Percentiles rank a stretch among this genome's conserved stretches.
Conservation (phyloP, 768 basidiomycete genomes). For the Lactarius evosmus region DNA sequence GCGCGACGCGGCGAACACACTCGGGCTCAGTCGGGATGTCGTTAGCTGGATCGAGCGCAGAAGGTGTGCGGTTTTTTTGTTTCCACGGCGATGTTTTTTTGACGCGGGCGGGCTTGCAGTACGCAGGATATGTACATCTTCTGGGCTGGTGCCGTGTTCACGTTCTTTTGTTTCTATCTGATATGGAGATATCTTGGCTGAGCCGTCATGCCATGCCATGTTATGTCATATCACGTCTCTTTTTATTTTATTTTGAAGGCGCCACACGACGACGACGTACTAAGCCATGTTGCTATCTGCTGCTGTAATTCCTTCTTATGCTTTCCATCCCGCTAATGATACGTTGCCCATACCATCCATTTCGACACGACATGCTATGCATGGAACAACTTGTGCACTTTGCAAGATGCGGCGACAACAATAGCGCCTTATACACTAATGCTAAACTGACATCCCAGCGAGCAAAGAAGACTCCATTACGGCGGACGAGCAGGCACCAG, state of each 20-base stretch:
- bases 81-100: not conserved
- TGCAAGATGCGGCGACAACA: too few relatives aligned
- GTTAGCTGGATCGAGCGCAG: slow-evolving; percentile 97
- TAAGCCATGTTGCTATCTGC: not conserved
- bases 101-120: slow-evolving; percentile 40
- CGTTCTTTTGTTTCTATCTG: slow-evolving; percentile 89
- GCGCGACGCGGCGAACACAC: slow-evolving; percentile 87
- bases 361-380: not conserved
- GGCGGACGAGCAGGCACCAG: too few relatives aligned
- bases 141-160: slow-evolving; percentile 75
- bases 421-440: too few relatives aligned
- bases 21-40: slow-evolving; percentile 90
- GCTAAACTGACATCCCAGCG: too few relatives aligned
- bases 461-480: too few relatives aligned
- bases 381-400: not conserved
- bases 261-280: not conserved
- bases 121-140: slow-evolving; percentile 97
- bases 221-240: slow-evolving; percentile 3
- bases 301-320: not conserved
- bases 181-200: slow-evolving; percentile 89
- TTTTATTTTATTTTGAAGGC: slow-evolving; percentile 2
- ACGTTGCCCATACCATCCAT: not conserved
- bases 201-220: slow-evolving; percentile 5
- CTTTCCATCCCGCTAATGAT: not conserved
- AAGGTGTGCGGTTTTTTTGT: slow-evolving; percentile 52